These are phyloP conservation scores for Macrophomina tecta DNA, from an alignment of 2,329 filamentous ascomycete species.

Conservation along the genomic window DNA sequence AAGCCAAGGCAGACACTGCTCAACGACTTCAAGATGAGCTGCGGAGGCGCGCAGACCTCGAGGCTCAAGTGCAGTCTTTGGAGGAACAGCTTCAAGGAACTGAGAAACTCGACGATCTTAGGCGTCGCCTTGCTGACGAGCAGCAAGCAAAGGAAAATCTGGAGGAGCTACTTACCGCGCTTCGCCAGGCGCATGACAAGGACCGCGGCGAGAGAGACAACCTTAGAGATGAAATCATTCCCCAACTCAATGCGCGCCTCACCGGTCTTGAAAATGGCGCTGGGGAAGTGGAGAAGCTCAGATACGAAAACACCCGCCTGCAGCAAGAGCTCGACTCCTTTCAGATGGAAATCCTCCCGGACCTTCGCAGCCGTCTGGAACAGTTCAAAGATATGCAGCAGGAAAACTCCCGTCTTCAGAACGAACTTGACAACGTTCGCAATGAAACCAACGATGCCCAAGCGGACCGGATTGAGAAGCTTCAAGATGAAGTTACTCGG, in stretches of 20 bases:
- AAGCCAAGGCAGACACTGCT: constrained; percentile 82
- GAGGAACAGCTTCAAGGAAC: constrained; percentile 73
- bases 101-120: constrained; percentile 78
- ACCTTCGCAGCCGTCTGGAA: constrained; percentile 21
- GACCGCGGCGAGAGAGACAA: constrained; percentile 90
- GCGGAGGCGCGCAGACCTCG: constrained; percentile 73
- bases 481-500: constrained; percentile 23
- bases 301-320: constrained; percentile 82
- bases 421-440: constrained; percentile 22
- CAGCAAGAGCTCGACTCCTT: constrained; percentile 78
- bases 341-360: constrained; percentile 21
- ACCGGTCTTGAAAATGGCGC: constrained; percentile 80
- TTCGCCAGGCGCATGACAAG: constrained; percentile 81
- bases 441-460: constrained; percentile 24
- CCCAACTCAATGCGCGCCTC: constrained; percentile 75
- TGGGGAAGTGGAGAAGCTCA: constrained; percentile 72
- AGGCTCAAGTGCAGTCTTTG: constrained; percentile 82
- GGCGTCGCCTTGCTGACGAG: constrained; percentile 83
- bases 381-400: constrained; percentile 71
- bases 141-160: constrained; percentile 89
- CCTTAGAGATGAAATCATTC: constrained; percentile 84
- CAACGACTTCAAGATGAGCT: constrained; percentile 89
- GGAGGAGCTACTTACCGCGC: constrained; percentile 84
- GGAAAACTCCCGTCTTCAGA: constrained; percentile 72
- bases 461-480: constrained; percentile 24